phyloP scores from a whole-genome alignment of 2,329 filamentous ascomycete species.

The Ceratocystiopsis minuta region DNA sequence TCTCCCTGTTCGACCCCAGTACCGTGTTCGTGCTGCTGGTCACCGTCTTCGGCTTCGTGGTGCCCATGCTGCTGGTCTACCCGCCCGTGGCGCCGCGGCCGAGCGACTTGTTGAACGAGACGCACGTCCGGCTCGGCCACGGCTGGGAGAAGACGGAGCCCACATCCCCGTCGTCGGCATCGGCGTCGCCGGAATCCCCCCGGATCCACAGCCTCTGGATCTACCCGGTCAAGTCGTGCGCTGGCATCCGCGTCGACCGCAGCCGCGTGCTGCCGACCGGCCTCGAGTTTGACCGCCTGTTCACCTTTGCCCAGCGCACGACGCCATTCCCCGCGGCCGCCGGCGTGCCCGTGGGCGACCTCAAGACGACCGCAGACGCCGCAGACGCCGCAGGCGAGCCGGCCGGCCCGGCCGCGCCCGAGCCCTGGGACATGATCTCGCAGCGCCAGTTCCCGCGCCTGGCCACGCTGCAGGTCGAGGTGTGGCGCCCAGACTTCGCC shows the following conservation, averaged over 20 bases:
- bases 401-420: conserved; percentile 9
- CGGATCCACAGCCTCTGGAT: conserved; percentile 48
- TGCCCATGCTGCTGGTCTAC: conserved; percentile 35
- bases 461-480: conserved; percentile 47
- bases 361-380: conserved; percentile 14
- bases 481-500: conserved; percentile 50
- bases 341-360: conserved; percentile 8
- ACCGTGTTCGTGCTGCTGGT: conserved; percentile 20
- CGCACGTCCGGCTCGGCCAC: conserved; percentile 31
- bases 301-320: conserved; percentile 57
- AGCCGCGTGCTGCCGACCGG: conserved; percentile 49
- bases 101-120: conserved; percentile 35
- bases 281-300: conserved; percentile 64
- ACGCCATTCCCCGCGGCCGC: conserved; percentile 26
- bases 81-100: conserved; percentile 33
- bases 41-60: conserved; percentile 30
- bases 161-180: neutral
- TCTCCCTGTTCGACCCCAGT: conserved; percentile 1
- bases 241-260: conserved; percentile 51
- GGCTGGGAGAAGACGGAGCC: conserved; percentile 8
- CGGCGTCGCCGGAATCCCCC: neutral
- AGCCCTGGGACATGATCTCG: conserved; percentile 53
- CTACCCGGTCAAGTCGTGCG: conserved; percentile 73
- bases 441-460: conserved; percentile 52
- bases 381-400: no score